phyloP scores from a whole-genome alignment of 805 yeast genomes.

The Naumovozyma baii region DNA sequence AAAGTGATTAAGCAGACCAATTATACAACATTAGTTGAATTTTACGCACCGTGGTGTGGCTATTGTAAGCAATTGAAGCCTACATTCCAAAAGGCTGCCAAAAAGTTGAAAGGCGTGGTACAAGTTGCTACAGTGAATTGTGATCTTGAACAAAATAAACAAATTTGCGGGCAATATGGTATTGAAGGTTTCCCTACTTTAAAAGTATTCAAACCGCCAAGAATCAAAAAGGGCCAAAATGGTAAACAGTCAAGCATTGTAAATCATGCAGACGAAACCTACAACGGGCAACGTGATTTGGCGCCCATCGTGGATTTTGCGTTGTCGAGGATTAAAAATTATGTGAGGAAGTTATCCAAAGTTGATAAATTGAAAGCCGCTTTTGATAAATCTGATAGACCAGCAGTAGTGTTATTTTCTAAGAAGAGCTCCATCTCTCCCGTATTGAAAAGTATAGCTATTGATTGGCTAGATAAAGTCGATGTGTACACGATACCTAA shows the following conservation, averaged over 20 bases:
- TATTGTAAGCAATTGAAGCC: conserved; percentile 71
- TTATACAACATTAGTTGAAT: conserved; percentile 74
- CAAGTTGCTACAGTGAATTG: conserved; percentile 82
- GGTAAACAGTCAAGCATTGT: conserved; percentile 9
- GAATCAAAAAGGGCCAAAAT: conserved; percentile 30
- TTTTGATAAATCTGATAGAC: conserved; percentile 15
- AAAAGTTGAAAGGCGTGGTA: conserved; percentile 42
- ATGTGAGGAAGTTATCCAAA: conserved; percentile 43
- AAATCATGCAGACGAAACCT: conserved; percentile 45
- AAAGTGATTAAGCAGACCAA: conserved; percentile 58
- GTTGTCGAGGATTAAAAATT: conserved; percentile 52
- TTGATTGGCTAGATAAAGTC: conserved; percentile 49
- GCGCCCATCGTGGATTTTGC: conserved; percentile 46
- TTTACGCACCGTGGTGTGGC: conserved; percentile 98
- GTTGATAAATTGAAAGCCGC: conserved; percentile 27
- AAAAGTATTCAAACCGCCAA: conserved; percentile 75
- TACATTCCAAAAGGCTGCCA: conserved; percentile 55
- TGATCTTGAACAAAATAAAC: conserved; percentile 57
- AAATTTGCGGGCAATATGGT: conserved; percentile 54
- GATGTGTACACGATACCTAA: conserved; percentile 39
- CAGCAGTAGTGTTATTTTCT: conserved; percentile 40
- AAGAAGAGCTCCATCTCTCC: conserved; percentile 42
- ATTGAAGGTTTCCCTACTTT: conserved; percentile 81
- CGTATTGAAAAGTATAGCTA: conserved; percentile 53
- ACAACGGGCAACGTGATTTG: conserved; percentile 51